Evolutionary conservation across 2,329 filamentous ascomycete species (phyloP), one percentile per base, ranked within the genome.

Genomic region (Dichotomopilus funicola): DNA sequence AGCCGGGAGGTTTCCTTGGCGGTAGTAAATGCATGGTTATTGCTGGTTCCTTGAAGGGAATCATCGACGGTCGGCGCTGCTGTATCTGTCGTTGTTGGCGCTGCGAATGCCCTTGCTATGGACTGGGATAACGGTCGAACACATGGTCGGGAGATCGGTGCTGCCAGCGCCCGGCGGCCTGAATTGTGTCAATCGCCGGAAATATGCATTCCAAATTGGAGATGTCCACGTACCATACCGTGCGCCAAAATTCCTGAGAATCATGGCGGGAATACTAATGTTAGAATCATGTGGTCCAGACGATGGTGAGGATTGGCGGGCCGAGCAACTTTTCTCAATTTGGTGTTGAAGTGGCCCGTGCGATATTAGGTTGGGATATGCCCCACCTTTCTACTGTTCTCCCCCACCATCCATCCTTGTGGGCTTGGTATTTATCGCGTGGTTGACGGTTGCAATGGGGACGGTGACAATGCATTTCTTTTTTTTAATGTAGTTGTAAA

Each of bases 111-210:
- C 19, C 60, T 60, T 43, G 66, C 62, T 35, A 68, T 64, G 31
- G 61, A 49, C 42, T 68, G 68, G 7, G 71, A 68, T 50, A 79
- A 64, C 55, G 67, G 60, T 61, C 76, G 75, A 47, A 73, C 65
- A 62, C 69, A 72, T 61, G 64, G 58, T 62, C 66, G 73, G 45
- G 71, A 66, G 51, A 75, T 64, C 54, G 76, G 71, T 59, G 74
- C 66, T 56, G 74, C 73, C 67, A 83, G 65, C 64, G 75, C 76
- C 70, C 72, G 75, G 62, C 77, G 79, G 75, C 79, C 81, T 85
- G 57, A 46, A 12, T 3, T 57, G 50, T 45, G 55, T 51, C 47
- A 46, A 49, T 58, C 49, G 51, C 37, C 40, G 53, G 3, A 7
- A 9, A 13, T 4, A 51, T 1, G 1, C 5, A 51, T 11, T 33